A percentile compares a stretch with the other conserved stretches of the same genome.
These are phyloP conservation scores for Karstenula rhodostoma DNA, from an alignment of 2,329 filamentous ascomycete genomes.

Conservation along the genomic window DNA sequence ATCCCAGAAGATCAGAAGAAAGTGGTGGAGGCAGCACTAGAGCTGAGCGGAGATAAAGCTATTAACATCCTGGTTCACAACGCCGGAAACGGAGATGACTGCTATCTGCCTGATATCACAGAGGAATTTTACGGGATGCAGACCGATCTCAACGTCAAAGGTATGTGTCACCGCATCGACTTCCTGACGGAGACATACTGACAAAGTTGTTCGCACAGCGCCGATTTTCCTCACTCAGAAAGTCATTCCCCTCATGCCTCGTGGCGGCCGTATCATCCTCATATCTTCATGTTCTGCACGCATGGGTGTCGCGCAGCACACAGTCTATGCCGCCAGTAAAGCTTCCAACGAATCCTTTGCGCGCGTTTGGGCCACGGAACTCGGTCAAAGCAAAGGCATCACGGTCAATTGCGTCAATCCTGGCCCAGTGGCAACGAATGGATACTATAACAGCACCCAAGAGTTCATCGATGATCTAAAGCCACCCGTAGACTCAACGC, in stretches of 20 bases:
- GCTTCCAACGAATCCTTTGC: constrained; percentile 54
- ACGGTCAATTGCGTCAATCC: constrained; percentile 67
- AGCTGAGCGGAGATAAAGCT: constrained; percentile 59
- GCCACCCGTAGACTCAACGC: constrained; percentile 51
- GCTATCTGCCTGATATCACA: constrained; percentile 47
- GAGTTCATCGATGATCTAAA: constrained; percentile 48
- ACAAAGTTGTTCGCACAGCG: not conserved
- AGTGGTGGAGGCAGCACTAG: constrained; percentile 49
- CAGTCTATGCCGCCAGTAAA: constrained; percentile 27
- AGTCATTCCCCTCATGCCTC: constrained; percentile 56
- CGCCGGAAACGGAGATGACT: constrained; percentile 28
- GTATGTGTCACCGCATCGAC: constrained; percentile 23
- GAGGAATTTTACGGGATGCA: constrained; percentile 57
- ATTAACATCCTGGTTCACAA: constrained; percentile 50
- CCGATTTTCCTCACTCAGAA: constrained; percentile 60
- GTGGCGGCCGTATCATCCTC: constrained; percentile 61
- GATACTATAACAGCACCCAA: constrained; percentile 59
- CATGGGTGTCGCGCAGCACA: constrained; percentile 52
- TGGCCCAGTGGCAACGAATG: constrained; percentile 63
- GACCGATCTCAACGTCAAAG: constrained; percentile 62
- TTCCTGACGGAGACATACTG: not conserved
- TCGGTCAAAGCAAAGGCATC: constrained; percentile 60
- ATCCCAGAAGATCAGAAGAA: constrained; percentile 29
- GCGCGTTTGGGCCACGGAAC: constrained; percentile 63
- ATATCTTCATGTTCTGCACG: constrained; percentile 61